Evolutionary conservation across 176 grass and related monocot species (phyloP).

Genomic region (Carex cristatella): DNA sequence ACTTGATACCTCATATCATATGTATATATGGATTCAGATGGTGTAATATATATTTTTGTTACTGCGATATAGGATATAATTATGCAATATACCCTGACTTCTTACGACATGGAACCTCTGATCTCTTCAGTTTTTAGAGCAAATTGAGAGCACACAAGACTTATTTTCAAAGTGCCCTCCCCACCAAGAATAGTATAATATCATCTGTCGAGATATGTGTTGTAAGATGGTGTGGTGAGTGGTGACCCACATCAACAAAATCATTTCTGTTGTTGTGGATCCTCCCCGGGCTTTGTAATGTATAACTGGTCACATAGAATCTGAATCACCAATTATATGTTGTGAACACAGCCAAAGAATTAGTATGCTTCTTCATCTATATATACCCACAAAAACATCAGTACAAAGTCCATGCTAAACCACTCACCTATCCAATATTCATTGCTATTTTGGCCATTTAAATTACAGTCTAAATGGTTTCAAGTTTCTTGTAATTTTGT

Average conservation of each 20-base stretch:
- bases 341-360: slow-evolving; percentile 6
- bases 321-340: slow-evolving; percentile 7
- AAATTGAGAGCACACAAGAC: slow-evolving; percentile 7
- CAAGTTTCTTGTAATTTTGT: not conserved
- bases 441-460: not conserved
- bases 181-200: slow-evolving; percentile 22
- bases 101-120: no score
- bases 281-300: not conserved
- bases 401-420: slow-evolving; percentile 26
- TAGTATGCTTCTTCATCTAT: slow-evolving; percentile 22
- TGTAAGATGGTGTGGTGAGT: not conserved
- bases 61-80: not conserved
- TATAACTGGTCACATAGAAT: not conserved
- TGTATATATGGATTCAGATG: not conserved
- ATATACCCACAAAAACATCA: slow-evolving; percentile 30
- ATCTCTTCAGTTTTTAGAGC: not conserved
- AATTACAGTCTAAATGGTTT: not conserved
- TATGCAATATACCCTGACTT: not conserved
- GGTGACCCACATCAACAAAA: not conserved
- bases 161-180: slow-evolving; percentile 18
- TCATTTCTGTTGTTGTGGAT: not conserved
- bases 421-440: not conserved
- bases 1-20: not conserved
- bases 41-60: not conserved
- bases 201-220: not conserved